phyloP scores from a whole-genome alignment of 768 basidiomycete species.

The Mycena latifolia region DNA sequence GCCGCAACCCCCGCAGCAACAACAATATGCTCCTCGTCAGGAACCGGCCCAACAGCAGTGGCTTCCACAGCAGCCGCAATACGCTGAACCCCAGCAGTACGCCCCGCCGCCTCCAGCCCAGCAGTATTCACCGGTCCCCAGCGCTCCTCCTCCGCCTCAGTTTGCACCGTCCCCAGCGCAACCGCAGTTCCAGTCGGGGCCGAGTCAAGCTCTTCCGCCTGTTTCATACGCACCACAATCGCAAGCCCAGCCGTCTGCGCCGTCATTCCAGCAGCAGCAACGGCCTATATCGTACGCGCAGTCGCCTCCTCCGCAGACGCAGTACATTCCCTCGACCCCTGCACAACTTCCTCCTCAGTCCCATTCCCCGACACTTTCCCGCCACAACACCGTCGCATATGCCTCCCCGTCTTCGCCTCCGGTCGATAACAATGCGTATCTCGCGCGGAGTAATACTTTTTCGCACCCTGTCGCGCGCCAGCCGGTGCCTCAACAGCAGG shows the following conservation, averaged over 20 bases:
- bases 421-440: constrained; percentile 28
- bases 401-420: constrained; percentile 25
- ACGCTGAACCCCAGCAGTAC: constrained; percentile 44
- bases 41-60: constrained; percentile 33
- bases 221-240: constrained; percentile 41
- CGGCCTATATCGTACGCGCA: constrained; percentile 34
- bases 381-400: constrained; percentile 44
- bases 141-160: constrained; percentile 35
- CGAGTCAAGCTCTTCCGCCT: constrained; percentile 38
- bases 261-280: constrained; percentile 37
- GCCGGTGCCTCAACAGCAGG: constrained; percentile 24
- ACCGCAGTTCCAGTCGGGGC: constrained; percentile 43
- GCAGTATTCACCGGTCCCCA: constrained; percentile 36
- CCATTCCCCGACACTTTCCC: constrained; percentile 33
- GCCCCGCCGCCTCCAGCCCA: constrained; percentile 35
- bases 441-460: constrained; percentile 33
- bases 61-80: constrained; percentile 40
- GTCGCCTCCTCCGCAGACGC: constrained; percentile 43
- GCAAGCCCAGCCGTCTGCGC: constrained; percentile 36
- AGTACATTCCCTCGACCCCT: constrained; percentile 29
- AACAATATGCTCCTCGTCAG: constrained; percentile 31
- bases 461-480: constrained; percentile 35
- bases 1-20: constrained; percentile 34
- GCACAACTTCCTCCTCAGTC: constrained; percentile 16
- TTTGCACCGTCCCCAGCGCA: constrained; percentile 27